phyloP scores from a whole-genome alignment of 352 stramenopile genomes.

The Phytophthora citrophthora region DNA sequence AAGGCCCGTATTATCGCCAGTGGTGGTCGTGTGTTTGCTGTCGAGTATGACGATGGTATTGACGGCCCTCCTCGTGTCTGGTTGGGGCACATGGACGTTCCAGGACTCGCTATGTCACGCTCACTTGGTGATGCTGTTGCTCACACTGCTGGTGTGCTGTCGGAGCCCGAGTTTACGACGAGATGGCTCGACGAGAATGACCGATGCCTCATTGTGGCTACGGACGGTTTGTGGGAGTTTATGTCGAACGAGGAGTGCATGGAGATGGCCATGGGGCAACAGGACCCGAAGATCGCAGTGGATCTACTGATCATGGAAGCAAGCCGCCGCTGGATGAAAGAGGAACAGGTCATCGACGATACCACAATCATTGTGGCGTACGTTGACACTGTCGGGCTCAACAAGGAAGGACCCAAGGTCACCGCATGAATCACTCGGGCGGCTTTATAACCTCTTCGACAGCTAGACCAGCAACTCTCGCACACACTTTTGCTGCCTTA shows the following conservation, averaged over 20 bases:
- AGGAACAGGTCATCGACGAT: conserved; percentile 99
- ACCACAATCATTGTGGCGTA: conserved; percentile 98
- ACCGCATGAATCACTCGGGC: conserved; percentile 9
- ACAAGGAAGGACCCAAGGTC: conserved; percentile 7
- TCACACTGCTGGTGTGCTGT: conserved; percentile 95
- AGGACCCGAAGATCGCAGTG: conserved; percentile 86
- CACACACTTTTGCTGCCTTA: conserved; percentile 24
- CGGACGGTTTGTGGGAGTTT: conserved; percentile 99
- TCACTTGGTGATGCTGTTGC: conserved; percentile 97
- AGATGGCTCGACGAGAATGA: conserved; percentile 84
- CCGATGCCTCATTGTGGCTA: conserved; percentile 96
- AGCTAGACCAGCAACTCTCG: neutral
- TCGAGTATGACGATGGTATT: conserved; percentile 99
- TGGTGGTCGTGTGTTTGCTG: conserved; percentile 97
- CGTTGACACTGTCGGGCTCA: conserved; percentile 62
- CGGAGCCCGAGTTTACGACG: conserved; percentile 95
- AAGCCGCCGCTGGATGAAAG: conserved; percentile 97
- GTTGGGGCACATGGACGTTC: conserved; percentile 98
- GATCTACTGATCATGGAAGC: conserved; percentile 96
- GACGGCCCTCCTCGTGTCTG: conserved; percentile 98
- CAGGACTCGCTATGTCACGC: conserved; percentile 97
- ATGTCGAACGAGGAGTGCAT: conserved; percentile 96
- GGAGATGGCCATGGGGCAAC: conserved; percentile 78
- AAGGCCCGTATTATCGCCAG: conserved; percentile 95
- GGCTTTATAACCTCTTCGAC: conserved; percentile 13